Percentiles rank a stretch among this genome's conserved stretches.
Conservation (phyloP, 2,329 filamentous ascomycete genomes). For the Hortaea sp. region DNA sequence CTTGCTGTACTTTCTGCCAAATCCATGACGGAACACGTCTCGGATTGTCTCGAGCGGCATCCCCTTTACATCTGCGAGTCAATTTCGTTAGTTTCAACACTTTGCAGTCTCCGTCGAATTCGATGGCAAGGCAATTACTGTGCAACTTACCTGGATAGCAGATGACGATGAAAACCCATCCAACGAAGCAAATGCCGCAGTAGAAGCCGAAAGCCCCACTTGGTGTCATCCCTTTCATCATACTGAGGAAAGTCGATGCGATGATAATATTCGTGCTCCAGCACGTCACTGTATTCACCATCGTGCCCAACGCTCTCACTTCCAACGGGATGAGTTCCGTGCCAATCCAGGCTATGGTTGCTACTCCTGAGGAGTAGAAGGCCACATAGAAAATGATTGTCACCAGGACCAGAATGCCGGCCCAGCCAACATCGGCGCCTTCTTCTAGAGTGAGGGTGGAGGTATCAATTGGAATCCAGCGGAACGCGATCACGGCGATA, state of each 20-base stretch:
- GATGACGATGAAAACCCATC: slow-evolving; percentile 39
- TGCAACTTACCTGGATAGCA: slow-evolving; percentile 32
- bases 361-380: slow-evolving; percentile 38
- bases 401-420: slow-evolving; percentile 31
- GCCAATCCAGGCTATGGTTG: slow-evolving; percentile 39
- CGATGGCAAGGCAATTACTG: no score
- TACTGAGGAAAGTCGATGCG: slow-evolving; percentile 40
- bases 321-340: slow-evolving; percentile 40
- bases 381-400: slow-evolving; percentile 35
- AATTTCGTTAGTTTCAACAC: no score
- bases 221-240: slow-evolving; percentile 42
- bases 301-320: slow-evolving; percentile 40
- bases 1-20: slow-evolving; percentile 31
- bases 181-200: slow-evolving; percentile 39
- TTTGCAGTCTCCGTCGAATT: no score
- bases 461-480: slow-evolving; percentile 42
- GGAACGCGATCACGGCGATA: slow-evolving; percentile 61
- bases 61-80: slow-evolving; percentile 37
- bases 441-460: slow-evolving; percentile 21
- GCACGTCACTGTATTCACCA: slow-evolving; percentile 38
- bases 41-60: slow-evolving; percentile 46
- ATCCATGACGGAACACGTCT: slow-evolving; percentile 40
- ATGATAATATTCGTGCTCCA: slow-evolving; percentile 42
- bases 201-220: slow-evolving; percentile 45
- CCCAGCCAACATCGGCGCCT: slow-evolving; percentile 21